Evolutionary conservation across 1,284 basidiomycete genomes (phyloP).

Genomic region (Leccinum solheimii): DNA sequence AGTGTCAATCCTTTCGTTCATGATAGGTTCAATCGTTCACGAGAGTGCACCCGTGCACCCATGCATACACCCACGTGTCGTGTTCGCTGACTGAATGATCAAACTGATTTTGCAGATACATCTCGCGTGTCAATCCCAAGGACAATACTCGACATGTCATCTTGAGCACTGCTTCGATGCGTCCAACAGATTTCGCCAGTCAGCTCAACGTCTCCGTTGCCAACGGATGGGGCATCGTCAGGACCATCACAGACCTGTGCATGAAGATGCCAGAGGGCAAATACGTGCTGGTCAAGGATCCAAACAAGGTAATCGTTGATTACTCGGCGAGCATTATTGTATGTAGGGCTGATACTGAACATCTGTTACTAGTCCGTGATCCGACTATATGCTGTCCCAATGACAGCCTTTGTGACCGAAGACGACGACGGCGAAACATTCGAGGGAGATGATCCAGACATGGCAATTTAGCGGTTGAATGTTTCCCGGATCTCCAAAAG

Average conservation of each 20-base stretch:
- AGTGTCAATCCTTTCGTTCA: slow-evolving; percentile 33
- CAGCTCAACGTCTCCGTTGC: slow-evolving; percentile 95
- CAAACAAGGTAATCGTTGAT: slow-evolving; percentile 74
- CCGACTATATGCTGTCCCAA: slow-evolving; percentile 90
- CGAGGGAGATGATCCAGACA: slow-evolving; percentile 54
- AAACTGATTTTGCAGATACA: slow-evolving; percentile 56
- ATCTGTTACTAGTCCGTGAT: slow-evolving; percentile 73
- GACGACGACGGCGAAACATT: slow-evolving; percentile 55
- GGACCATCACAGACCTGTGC: slow-evolving; percentile 89
- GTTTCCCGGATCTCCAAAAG: slow-evolving; percentile 10
- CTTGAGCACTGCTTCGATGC: slow-evolving; percentile 92
- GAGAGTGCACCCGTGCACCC: not conserved
- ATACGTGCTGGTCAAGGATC: slow-evolving; percentile 94
- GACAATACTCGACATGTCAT: slow-evolving; percentile 97
- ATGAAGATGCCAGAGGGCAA: slow-evolving; percentile 97
- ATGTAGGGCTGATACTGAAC: slow-evolving; percentile 8
- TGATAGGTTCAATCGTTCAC: not conserved
- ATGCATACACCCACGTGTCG: slow-evolving; percentile 3
- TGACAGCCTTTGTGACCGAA: slow-evolving; percentile 76
- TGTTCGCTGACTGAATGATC: slow-evolving; percentile 9
- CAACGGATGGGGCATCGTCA: slow-evolving; percentile 99
- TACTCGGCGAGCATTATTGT: not conserved
- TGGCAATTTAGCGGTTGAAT: slow-evolving; percentile 22
- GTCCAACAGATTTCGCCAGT: slow-evolving; percentile 90
- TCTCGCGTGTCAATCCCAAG: slow-evolving; percentile 91